Base-by-base conservation (phyloP, 2,329 filamentous ascomycete species). In the Calonectria naviculata region DNA sequence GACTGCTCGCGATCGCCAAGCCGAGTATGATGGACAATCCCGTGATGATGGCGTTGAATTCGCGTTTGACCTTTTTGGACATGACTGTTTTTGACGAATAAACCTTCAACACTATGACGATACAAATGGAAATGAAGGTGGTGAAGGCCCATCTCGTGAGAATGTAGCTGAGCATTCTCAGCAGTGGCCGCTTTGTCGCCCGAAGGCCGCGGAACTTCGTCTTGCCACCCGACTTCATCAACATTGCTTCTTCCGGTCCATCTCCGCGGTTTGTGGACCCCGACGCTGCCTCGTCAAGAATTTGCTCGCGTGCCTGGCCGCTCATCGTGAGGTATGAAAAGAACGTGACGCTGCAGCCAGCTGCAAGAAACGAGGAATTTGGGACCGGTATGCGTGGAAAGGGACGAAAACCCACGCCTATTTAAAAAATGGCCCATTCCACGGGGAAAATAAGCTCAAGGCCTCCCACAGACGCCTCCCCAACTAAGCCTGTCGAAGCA, bases 21-120 rank as follows among this genome's bases (percentile, higher is more conserved):
- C 84, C 83, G 21, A 87, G 76, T 0, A 78, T 74, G 36, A 87
- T 86, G 56, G 83, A 83, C 6, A 87, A 78, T 0, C 81, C 85
- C 0, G 85, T 85, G 24, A 86, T 83, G n/a, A 86, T 72, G 0
- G 83, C 78, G 66, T 87, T 87, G 73, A 84, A 87, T 60, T 81
- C 74, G 31, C 81, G 81, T 73, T 87, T 87, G 21, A 78, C 76
- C 3, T 26, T 12, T 10, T 73, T 70, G 2, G 74, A 73, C 67
- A 78, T 76, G 60, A 78, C 66, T 1, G 56, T 19, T 42, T 60
- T 49, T 1, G 21, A 19, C 4, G 76, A 75, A 34, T 74, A 78
- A 10, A 71, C 26, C 36, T 68, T 67, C 21, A 78, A 63, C 12
- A 77, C 73, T 8, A 73, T 47, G 15, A 69, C 70, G n/a, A 78